Conservation (phyloP, 1,284 basidiomycete species). For the Cutaneotrichosporon sp. region DNA sequence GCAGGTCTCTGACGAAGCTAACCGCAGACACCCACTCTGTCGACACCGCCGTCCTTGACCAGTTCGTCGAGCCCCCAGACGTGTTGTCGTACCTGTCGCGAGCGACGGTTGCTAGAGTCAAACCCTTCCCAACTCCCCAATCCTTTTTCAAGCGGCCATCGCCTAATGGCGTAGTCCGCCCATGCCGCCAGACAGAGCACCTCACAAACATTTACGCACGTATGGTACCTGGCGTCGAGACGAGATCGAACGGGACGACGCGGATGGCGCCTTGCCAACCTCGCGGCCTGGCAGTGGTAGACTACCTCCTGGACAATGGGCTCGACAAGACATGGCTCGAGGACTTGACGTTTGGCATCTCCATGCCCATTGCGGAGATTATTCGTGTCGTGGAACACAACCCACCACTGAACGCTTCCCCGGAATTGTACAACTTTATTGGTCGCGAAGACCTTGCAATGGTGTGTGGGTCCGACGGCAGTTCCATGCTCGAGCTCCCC, state of each 20-base stretch:
- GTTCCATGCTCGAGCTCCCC: constrained; percentile 14
- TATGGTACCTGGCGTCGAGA: constrained; percentile 45
- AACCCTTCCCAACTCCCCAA: constrained; percentile 29
- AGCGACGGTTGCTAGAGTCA: constrained; percentile 16
- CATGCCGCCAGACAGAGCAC: constrained; percentile 22
- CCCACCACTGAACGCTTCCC: constrained; percentile 66
- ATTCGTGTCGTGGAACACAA: constrained; percentile 71
- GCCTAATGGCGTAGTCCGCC: constrained; percentile 20
- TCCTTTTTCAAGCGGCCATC: constrained; percentile 53
- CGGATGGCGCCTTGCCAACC: neutral
- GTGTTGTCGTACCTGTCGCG: constrained; percentile 43
- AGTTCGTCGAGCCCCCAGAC: constrained; percentile 44
- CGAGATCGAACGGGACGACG: neutral
- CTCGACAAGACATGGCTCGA: constrained; percentile 54
- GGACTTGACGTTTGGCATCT: constrained; percentile 61
- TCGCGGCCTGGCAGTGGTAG: constrained; percentile 59
- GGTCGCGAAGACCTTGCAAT: constrained; percentile 67
- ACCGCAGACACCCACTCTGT: neutral
- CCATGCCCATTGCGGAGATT: constrained; percentile 75
- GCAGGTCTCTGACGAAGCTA: neutral
- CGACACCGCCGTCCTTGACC: constrained; percentile 30
- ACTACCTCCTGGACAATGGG: constrained; percentile 55
- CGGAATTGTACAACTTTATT: constrained; percentile 66
- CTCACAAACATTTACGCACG: constrained; percentile 26
- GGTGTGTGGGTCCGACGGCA: constrained; percentile 13